Percentiles rank a stretch among this genome's conserved stretches.
These are phyloP conservation scores for Melastoma malabathricum DNA, from an alignment of 345 rosid genomes.

Conservation along the genomic window DNA sequence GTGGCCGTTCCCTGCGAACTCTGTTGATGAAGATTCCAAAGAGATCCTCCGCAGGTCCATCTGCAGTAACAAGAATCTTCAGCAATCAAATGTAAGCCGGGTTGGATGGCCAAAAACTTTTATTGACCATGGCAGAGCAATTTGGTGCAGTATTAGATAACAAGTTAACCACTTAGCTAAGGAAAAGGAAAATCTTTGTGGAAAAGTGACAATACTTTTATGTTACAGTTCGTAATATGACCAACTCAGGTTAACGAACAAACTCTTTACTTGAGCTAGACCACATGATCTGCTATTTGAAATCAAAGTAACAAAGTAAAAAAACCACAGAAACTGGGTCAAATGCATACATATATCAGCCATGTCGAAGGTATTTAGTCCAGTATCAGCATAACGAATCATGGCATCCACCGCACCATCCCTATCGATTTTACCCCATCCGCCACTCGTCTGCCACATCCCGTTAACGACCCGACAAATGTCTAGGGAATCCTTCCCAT, in stretches of 20 bases:
- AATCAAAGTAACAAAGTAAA: too few species aligned
- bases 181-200: too few species aligned
- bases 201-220: too few species aligned
- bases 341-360: conserved; percentile 41
- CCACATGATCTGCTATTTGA: too few species aligned
- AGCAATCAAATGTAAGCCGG: not conserved
- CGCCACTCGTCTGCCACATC: conserved; percentile 60
- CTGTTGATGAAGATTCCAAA: conserved; percentile 80
- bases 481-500: conserved; percentile 38
- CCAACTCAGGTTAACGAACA: too few species aligned
- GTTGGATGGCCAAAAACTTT: not conserved
- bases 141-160: too few species aligned
- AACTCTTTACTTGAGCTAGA: too few species aligned
- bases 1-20: conserved; percentile 68
- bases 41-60: conserved; percentile 95
- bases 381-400: conserved; percentile 44
- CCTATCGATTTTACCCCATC: conserved; percentile 41
- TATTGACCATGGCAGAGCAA: not conserved
- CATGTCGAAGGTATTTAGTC: conserved; percentile 42
- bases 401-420: conserved; percentile 36
- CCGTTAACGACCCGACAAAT: conserved; percentile 49
- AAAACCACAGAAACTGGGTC: too few species aligned
- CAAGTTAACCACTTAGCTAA: too few species aligned
- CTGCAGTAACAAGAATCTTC: conserved; percentile 16
- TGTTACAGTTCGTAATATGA: too few species aligned